Conservation (phyloP, 768 basidiomycete genomes). For the Termitomyces sp. region DNA sequence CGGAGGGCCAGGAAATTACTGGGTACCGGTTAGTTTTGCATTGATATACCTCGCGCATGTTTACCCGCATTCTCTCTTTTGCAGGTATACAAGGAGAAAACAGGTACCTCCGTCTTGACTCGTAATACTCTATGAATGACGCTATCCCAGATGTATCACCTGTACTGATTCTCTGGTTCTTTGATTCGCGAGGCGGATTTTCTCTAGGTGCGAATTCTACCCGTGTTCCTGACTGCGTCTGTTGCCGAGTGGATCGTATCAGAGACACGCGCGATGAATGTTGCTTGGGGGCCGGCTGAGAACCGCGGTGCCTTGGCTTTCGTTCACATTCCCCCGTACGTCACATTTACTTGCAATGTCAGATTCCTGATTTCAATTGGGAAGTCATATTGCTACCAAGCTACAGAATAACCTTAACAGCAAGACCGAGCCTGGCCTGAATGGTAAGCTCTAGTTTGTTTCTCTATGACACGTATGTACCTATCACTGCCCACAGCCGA, state of each 20-base stretch:
- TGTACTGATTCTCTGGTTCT: slow-evolving; percentile 66
- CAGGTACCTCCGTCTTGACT: slow-evolving; percentile 22
- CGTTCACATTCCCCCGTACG: slow-evolving; percentile 73
- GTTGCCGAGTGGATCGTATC: slow-evolving; percentile 57
- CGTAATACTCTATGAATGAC: background rate
- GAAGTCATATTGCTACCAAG: slow-evolving; percentile 19
- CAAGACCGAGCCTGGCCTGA: slow-evolving; percentile 36
- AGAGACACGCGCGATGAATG: slow-evolving; percentile 51
- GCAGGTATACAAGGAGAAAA: slow-evolving; percentile 31
- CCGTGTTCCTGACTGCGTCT: slow-evolving; percentile 53
- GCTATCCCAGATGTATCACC: slow-evolving; percentile 38
- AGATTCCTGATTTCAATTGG: no score
- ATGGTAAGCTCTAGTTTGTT: slow-evolving; percentile 24
- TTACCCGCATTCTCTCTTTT: background rate
- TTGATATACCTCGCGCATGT: background rate
- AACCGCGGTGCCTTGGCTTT: slow-evolving; percentile 58
- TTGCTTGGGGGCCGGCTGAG: slow-evolving; percentile 51
- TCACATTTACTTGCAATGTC: slow-evolving; percentile 1
- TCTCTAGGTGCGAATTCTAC: slow-evolving; percentile 37
- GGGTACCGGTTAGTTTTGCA: slow-evolving; percentile 61
- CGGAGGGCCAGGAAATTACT: slow-evolving; percentile 67
- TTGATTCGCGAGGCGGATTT: slow-evolving; percentile 69
- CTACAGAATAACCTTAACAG: slow-evolving; percentile 31
- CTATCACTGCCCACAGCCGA: slow-evolving; percentile 37
- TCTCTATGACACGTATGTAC: background rate